A percentile compares a stretch with the other conserved stretches of the same genome.
These are phyloP conservation scores for Annulohypoxylon maeteangense DNA, from an alignment of 495 filamentous ascomycete genomes.

Conservation along the genomic window DNA sequence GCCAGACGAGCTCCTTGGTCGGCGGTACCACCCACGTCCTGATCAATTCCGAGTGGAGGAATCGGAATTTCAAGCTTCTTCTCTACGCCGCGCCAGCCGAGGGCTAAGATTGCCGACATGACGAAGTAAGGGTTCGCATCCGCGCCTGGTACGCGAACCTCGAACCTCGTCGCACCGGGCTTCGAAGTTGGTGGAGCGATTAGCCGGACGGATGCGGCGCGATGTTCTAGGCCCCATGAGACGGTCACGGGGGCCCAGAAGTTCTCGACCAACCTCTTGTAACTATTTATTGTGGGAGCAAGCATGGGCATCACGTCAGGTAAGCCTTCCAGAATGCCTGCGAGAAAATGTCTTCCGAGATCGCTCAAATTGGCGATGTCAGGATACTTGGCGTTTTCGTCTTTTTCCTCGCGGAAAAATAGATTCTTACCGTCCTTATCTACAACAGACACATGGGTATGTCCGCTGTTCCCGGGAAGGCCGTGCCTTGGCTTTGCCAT, in stretches of 20 bases:
- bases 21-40: constrained; percentile 74
- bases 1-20: constrained; percentile 80
- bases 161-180: constrained; percentile 86
- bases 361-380: constrained; percentile 86
- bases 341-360: constrained; percentile 90
- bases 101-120: constrained; percentile 83
- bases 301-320: constrained; percentile 96
- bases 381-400: constrained; percentile 73
- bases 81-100: constrained; percentile 90
- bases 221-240: constrained; percentile 95
- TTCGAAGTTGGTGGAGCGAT: constrained; percentile 88
- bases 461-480: constrained; percentile 90
- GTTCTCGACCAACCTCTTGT: constrained; percentile 97
- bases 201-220: constrained; percentile 87
- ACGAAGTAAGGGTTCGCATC: constrained; percentile 91
- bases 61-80: constrained; percentile 85
- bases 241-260: constrained; percentile 99
- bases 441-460: constrained; percentile 90
- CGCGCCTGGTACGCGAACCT: constrained; percentile 89
- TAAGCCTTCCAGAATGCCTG: constrained; percentile 86
- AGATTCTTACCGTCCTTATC: constrained; percentile 79
- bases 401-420: constrained; percentile 75
- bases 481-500: constrained; percentile 98
- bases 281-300: constrained; percentile 94
- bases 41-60: constrained; percentile 83